Conservation (phyloP, 2,329 filamentous ascomycete species). For the Pseudogymnoascus sp. region DNA sequence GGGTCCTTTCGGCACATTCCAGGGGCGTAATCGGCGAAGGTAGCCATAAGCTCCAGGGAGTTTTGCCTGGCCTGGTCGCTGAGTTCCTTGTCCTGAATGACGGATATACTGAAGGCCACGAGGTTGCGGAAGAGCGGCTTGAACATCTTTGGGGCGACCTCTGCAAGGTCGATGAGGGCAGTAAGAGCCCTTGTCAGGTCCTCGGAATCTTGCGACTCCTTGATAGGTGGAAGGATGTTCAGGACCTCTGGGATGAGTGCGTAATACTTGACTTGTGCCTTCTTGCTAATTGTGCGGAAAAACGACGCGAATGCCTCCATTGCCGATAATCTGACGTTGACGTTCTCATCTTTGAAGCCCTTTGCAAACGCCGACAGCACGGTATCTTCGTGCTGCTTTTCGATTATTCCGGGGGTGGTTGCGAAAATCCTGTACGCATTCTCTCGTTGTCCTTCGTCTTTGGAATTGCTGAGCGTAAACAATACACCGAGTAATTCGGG, state of each 20-base stretch:
- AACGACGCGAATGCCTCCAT: constrained; percentile 97
- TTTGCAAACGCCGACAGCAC: constrained; percentile 82
- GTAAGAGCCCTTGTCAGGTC: constrained; percentile 84
- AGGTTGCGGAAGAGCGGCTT: constrained; percentile 87
- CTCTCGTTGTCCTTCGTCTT: constrained; percentile 77
- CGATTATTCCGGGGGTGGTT: constrained; percentile 89
- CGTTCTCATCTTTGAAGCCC: constrained; percentile 73
- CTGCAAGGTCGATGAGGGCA: constrained; percentile 87
- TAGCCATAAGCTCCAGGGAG: constrained; percentile 92
- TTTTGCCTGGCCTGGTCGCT: constrained; percentile 88
- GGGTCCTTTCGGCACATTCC: constrained; percentile 91
- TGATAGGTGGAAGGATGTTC: constrained; percentile 89
- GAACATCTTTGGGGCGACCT: constrained; percentile 96
- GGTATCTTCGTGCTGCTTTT: constrained; percentile 89
- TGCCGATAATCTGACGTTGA: constrained; percentile 76
- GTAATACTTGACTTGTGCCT: constrained; percentile 82
- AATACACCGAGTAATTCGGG: constrained; percentile 78
- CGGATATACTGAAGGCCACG: constrained; percentile 84
- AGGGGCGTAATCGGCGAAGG: constrained; percentile 90
- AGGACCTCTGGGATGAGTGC: constrained; percentile 81
- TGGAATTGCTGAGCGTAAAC: constrained; percentile 83
- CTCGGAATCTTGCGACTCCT: constrained; percentile 83
- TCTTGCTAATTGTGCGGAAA: constrained; percentile 85
- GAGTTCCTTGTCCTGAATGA: constrained; percentile 93
- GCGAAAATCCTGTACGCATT: constrained; percentile 92